Percentiles rank a stretch among this genome's conserved stretches.
Conservation (phyloP, 129 eudicot genomes). For the Chrysanthemum makinoi region DNA sequence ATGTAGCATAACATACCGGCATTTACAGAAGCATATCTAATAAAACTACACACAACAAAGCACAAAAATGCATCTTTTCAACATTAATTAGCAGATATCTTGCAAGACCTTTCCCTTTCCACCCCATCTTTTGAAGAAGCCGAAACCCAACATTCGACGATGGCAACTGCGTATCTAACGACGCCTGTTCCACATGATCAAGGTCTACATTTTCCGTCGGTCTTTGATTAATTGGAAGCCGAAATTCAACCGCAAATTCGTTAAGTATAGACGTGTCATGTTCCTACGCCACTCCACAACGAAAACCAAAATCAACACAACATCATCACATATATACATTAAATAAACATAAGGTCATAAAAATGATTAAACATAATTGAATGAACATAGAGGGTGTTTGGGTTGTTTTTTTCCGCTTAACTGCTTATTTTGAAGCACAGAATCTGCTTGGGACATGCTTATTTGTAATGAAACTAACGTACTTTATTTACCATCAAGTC, state of each 20-base stretch:
- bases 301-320: slow-evolving; percentile 12
- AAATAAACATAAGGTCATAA: too few relatives aligned
- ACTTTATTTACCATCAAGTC: too few relatives aligned
- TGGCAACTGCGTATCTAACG: slow-evolving; percentile 75
- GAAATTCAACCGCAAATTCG: slow-evolving; percentile 77
- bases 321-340: not conserved
- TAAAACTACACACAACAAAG: not conserved
- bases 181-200: slow-evolving; percentile 90
- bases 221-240: slow-evolving; percentile 85
- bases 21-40: not conserved
- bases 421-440: too few relatives aligned
- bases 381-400: too few relatives aligned
- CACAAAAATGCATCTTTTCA: not conserved
- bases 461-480: too few relatives aligned
- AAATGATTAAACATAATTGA: too few relatives aligned
- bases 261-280: slow-evolving; percentile 57
- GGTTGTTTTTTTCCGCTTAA: too few relatives aligned
- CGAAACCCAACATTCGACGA: slow-evolving; percentile 90
- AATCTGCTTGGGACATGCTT: too few relatives aligned
- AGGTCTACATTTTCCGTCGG: slow-evolving; percentile 86
- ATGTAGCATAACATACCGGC: not conserved
- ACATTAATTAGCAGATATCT: slow-evolving; percentile 40
- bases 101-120: slow-evolving; percentile 98
- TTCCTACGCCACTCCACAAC: slow-evolving; percentile 30
- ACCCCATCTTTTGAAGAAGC: slow-evolving; percentile 97